Evolutionary conservation across 495 filamentous ascomycete genomes (phyloP), one percentile per base, ranked within the genome.

Genomic region (Entonaema liquescens): DNA sequence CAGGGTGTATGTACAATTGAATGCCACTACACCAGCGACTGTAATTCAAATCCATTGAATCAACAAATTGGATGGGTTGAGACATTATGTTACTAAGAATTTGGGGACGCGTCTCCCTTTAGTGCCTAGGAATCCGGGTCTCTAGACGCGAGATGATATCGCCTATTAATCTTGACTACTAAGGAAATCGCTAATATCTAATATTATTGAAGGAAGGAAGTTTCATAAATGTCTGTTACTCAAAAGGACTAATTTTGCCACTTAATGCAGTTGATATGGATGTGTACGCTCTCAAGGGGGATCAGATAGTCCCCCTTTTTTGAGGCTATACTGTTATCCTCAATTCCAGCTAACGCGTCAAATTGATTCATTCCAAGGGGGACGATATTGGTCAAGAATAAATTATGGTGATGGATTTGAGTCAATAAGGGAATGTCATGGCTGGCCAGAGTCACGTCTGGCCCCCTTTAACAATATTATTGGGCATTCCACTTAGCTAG

Each of bases 1-100:
- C 59, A 40, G 35, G 62, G 62, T 64, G 61, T 58, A 38, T 59
- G 56, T 59, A 42, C 25, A 44, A 29, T n/a, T 59, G 13, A 59
- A 44, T 23, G 29, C 53, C 17, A 56, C 53, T 35, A 35, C 17
- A 56, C 25, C 26, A 56, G 29, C 29, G 53, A 56, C 29, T 56
- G 29, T 49, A 70, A 70, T 70, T 70, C 67, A 55, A 44, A 70
- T 28, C 49, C 62, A 40, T 29, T 58, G 31, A 52, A 62, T 55
- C 65, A 62, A 19, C n/a, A 56, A 33, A 33, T 35, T 19, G 53
- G n/a, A 1, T 5, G n/a, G 15, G 53, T 29, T 56, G 29, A 56
- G 29, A 56, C 53, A 56, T 56, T 36, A 17, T 56, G 17, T 17
- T 35, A 13, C 3, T 19, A 35, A 56, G 53, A 56, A 56, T 56